phyloP scores from a whole-genome alignment of 495 filamentous ascomycete genomes.

The Aspergillus taichungensis region DNA sequence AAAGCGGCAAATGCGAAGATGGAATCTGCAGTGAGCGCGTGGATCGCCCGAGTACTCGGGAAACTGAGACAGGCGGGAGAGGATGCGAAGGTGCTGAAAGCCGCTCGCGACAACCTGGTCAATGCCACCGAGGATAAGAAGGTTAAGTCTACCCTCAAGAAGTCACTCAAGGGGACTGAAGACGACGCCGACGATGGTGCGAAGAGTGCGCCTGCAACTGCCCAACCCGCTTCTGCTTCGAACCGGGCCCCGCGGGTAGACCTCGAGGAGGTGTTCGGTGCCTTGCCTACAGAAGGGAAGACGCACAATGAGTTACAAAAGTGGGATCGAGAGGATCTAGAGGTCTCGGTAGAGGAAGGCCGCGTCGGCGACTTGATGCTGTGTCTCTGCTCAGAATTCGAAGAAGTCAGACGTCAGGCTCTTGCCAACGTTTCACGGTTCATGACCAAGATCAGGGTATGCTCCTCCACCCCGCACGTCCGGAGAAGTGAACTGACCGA shows the following conservation, averaged over 20 bases:
- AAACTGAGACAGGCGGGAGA: slow-evolving; percentile 39
- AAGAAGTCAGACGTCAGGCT: slow-evolving; percentile 70
- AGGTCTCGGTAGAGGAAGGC: slow-evolving; percentile 66
- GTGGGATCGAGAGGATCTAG: slow-evolving; percentile 67
- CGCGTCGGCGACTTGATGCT: slow-evolving; percentile 56
- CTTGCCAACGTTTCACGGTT: slow-evolving; percentile 55
- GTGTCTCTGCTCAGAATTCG: slow-evolving; percentile 64
- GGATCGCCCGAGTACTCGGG: slow-evolving; percentile 43
- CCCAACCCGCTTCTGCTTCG: neutral
- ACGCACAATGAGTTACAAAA: slow-evolving; percentile 38
- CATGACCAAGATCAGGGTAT: slow-evolving; percentile 52
- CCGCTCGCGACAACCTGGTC: slow-evolving; percentile 31
- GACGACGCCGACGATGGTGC: slow-evolving; percentile 11
- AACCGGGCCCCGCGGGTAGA: slow-evolving; percentile 16
- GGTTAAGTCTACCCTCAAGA: slow-evolving; percentile 29
- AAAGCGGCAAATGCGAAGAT: slow-evolving; percentile 34
- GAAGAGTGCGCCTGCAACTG: slow-evolving; percentile 16
- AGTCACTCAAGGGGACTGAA: slow-evolving; percentile 28
- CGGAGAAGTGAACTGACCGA: slow-evolving; percentile 6
- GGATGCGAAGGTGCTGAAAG: slow-evolving; percentile 27
- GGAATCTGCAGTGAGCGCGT: slow-evolving; percentile 39
- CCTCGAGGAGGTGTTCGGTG: slow-evolving; percentile 33
- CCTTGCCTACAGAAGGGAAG: slow-evolving; percentile 31
- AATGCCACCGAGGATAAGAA: slow-evolving; percentile 30
- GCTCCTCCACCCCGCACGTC: neutral